These are phyloP conservation scores for Epichloe uncinata DNA, from an alignment of 2,329 filamentous ascomycete genomes.

Conservation along the genomic window DNA sequence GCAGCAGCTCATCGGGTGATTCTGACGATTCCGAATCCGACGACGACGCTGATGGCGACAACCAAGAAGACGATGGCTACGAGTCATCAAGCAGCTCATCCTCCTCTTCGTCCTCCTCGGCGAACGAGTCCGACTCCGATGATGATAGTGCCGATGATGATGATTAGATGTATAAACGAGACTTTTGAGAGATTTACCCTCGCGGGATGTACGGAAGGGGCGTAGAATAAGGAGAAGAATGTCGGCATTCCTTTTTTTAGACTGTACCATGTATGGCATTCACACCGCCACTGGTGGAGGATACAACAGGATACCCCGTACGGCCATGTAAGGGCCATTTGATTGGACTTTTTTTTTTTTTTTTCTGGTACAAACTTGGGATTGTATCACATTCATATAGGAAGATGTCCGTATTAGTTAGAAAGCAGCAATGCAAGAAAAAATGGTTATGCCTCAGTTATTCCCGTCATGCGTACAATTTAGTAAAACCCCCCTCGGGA, in stretches of 20 bases:
- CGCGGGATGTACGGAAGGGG: conserved; percentile 1
- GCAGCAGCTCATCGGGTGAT: conserved; percentile 24
- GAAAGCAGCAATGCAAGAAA: not conserved
- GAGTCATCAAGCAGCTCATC: conserved; percentile 30
- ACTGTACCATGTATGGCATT: conserved; percentile 8
- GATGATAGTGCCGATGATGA: conserved; percentile 9
- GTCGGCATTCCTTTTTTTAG: conserved; percentile 1
- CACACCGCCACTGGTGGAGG: conserved; percentile 1
- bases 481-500: conserved; percentile 63
- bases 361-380: not conserved
- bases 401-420: not conserved
- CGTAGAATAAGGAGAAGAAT: not conserved
- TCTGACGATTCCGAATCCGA: conserved; percentile 17
- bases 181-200: not conserved
- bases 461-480: conserved; percentile 30
- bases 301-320: conserved; percentile 7
- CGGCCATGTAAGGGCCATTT: not conserved
- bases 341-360: not conserved
- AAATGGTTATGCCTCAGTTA: too few relatives aligned
- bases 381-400: not conserved
- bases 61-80: conserved; percentile 8
- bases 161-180: conserved; percentile 1
- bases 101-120: conserved; percentile 26
- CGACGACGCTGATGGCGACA: conserved; percentile 11
- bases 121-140: conserved; percentile 22